Conservation (phyloP, 2,329 filamentous ascomycete species). For the Xenoacremonium recifei region DNA sequence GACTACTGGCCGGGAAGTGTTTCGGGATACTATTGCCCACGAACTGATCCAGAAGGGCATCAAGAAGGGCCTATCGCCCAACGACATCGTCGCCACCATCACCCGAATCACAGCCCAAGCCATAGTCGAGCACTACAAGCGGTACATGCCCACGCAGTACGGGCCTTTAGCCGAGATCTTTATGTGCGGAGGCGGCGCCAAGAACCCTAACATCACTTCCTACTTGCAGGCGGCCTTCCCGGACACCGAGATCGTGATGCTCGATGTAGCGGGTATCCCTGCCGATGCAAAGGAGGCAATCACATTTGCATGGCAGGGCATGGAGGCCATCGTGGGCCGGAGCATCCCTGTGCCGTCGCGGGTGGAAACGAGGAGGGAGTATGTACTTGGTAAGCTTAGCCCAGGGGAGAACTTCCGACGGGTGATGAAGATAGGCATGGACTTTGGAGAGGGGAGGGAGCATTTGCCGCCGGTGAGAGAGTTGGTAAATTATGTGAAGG, state of each 20-base stretch:
- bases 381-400: constrained; percentile 54
- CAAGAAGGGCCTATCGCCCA: constrained; percentile 41
- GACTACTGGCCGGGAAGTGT: constrained; percentile 59
- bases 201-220: constrained; percentile 21
- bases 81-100: constrained; percentile 57
- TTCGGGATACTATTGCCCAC: constrained; percentile 54
- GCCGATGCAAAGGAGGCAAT: constrained; percentile 56
- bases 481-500: constrained; percentile 49
- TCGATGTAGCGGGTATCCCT: constrained; percentile 57
- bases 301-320: constrained; percentile 57
- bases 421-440: constrained; percentile 50
- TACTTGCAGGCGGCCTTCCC: constrained; percentile 51
- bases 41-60: constrained; percentile 48
- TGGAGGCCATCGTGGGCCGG: constrained; percentile 57
- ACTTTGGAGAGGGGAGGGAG: constrained; percentile 45
- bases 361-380: constrained; percentile 50
- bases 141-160: constrained; percentile 44
- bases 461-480: constrained; percentile 46
- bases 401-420: constrained; percentile 54
- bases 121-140: constrained; percentile 48
- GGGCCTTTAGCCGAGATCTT: constrained; percentile 52
- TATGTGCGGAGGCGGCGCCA: constrained; percentile 58
- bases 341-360: constrained; percentile 51
- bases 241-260: constrained; percentile 48
- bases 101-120: constrained; percentile 59